Conservation (phyloP, 108 stramenopile genomes). For the Discostella stelligeroides region DNA sequence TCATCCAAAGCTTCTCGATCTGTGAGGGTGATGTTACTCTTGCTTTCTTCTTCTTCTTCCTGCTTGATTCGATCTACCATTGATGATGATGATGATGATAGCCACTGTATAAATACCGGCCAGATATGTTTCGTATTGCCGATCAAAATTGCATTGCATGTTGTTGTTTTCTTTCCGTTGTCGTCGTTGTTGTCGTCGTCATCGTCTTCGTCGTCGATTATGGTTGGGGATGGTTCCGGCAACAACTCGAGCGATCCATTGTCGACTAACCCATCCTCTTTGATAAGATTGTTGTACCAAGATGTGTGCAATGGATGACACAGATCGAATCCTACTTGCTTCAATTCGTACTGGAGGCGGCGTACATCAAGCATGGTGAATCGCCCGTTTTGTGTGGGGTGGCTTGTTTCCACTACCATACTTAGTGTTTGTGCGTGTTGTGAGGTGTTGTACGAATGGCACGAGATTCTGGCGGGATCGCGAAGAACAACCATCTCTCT, state of each 20-base stretch:
- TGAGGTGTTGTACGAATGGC: no score
- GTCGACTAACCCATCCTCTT: conserved; percentile 45
- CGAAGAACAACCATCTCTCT: no score
- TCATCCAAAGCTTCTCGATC: conserved; percentile 13
- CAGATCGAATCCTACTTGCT: conserved; percentile 29
- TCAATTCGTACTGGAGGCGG: conserved; percentile 9
- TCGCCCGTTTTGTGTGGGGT: no score
- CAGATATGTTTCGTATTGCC: conserved; percentile 55
- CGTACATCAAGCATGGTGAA: no score
- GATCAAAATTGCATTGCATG: conserved; percentile 48
- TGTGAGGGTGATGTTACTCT: not conserved
- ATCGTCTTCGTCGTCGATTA: not conserved
- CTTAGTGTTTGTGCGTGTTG: no score
- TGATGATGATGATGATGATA: conserved; percentile 34
- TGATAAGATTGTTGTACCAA: conserved; percentile 52
- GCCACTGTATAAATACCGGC: conserved; percentile 52
- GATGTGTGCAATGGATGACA: conserved; percentile 51
- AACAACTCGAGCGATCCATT: conserved; percentile 40
- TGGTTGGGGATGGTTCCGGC: conserved; percentile 37
- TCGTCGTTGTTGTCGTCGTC: not conserved
- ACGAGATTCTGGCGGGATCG: no score
- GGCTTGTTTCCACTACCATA: no score
- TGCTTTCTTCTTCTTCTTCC: not conserved
- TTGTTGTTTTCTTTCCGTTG: not conserved
- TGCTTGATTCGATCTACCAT: conserved; percentile 23